These are phyloP conservation scores for Colletotrichum costaricense DNA, from an alignment of 2,329 filamentous ascomycete genomes.

Conservation along the genomic window DNA sequence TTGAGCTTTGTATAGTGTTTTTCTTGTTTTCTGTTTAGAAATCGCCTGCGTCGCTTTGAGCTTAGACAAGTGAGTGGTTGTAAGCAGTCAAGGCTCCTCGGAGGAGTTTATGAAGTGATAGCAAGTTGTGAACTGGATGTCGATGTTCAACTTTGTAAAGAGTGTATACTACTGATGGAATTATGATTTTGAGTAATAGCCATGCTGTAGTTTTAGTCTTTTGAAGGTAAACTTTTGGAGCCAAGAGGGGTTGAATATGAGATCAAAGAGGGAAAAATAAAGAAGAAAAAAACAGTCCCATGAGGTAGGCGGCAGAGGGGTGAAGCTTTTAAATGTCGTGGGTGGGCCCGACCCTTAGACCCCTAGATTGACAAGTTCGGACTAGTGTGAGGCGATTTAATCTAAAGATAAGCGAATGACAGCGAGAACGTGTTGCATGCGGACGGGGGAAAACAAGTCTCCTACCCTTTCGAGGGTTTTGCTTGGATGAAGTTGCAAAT, in stretches of 20 bases:
- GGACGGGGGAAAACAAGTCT: not conserved
- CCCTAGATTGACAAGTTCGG: constrained; percentile 11
- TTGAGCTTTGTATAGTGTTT: not conserved
- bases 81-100: constrained; percentile 1
- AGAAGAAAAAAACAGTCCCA: not conserved
- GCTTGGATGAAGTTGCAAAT: not conserved
- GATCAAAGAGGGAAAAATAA: not conserved
- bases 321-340: constrained; percentile 17
- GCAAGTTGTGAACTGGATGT: not conserved
- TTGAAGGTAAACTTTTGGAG: not conserved
- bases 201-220: constrained; percentile 11
- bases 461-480: not conserved
- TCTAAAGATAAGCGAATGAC: constrained; percentile 15
- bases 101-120: not conserved
- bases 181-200: not conserved
- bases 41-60: not conserved
- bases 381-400: constrained; percentile 24
- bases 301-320: constrained; percentile 9
- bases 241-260: not conserved
- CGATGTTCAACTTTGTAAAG: constrained; percentile 11
- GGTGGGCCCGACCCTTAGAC: constrained; percentile 19
- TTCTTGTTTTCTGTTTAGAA: not conserved
- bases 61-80: not conserved
- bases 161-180: not conserved
- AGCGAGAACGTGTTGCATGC: not conserved